Percentiles rank a stretch among this genome's conserved stretches.
These are phyloP conservation scores for Fraxinus sp. DNA, from an alignment of 305 asterid species.

Conservation along the genomic window DNA sequence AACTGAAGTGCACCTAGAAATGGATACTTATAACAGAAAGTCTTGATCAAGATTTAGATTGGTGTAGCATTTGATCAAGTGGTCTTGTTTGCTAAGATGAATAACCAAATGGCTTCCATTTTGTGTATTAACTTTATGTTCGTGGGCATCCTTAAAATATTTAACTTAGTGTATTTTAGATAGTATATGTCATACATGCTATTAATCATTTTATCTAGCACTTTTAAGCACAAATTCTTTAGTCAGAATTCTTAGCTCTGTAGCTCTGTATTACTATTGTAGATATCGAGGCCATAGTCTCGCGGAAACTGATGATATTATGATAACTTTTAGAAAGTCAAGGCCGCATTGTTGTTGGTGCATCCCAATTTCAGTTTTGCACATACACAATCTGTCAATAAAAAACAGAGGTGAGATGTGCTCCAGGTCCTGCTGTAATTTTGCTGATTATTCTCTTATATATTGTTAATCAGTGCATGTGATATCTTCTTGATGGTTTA, in stretches of 20 bases:
- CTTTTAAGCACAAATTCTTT: not conserved
- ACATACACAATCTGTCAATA: conserved; percentile 29
- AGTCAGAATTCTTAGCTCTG: not conserved
- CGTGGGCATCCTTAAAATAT: not conserved
- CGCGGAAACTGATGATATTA: conserved; percentile 20
- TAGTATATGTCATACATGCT: conserved; percentile 9
- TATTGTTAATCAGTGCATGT: conserved; percentile 5
- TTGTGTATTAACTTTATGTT: not conserved
- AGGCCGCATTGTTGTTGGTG: conserved; percentile 36
- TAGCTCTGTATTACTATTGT: not conserved
- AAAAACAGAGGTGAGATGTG: conserved; percentile 48
- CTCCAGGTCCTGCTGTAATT: not conserved
- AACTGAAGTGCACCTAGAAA: not conserved
- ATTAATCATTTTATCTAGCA: conserved; percentile 5
- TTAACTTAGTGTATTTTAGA: not conserved
- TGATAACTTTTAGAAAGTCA: conserved; percentile 42
- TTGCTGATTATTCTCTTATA: not conserved
- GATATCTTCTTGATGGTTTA: conserved; percentile 19
- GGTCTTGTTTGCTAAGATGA: not conserved
- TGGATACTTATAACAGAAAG: not conserved
- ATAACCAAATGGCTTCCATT: conserved; percentile 4
- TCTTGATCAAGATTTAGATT: not conserved
- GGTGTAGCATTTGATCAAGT: conserved; percentile 10
- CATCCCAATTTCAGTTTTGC: conserved; percentile 38
- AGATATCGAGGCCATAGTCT: conserved; percentile 9